Base-by-base conservation (phyloP, 345 rosid genomes). In the Brassica incana region DNA sequence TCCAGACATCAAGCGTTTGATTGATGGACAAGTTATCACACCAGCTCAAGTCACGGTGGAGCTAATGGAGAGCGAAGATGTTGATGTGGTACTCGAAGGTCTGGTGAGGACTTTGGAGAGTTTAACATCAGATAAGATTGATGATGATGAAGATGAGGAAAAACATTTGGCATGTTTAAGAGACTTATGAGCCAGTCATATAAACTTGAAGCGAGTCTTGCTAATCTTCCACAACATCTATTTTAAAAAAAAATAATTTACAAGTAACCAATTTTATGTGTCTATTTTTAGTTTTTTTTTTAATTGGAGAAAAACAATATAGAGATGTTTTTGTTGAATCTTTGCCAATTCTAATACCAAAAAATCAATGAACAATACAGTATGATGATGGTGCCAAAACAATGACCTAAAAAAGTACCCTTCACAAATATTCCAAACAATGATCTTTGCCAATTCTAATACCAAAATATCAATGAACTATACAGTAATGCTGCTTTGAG, bases 1-100 rank as follows among this genome's bases (percentile, higher is more conserved):
- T 4, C 69, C 29, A 12, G 33, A 67, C 71, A 67, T 67, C 32
- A 38, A 67, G 5, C 71, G 16, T 67, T 67, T 67, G 71, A 38
- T 67, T 67, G 54, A 40, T 38, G 71, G 56, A 20, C 15, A 67
- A 38, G 33, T 6, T 11, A n/a, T 67, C 5, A 18, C 71, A 38
- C 56, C 71, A 3, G 71, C 30, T 67, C 56, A 40, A 67, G 54
- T 67, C 9, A 52, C 32, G 18, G 54, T 38, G 71, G 54, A 5
- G 4, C 71, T 67, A 10, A 67, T 40, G 54, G 40, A 67, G 33
- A 40, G 33, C 56, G 16, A 67, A 38, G 56, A 67, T 25, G 48
- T 65, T 65, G 69, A 65, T 4, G 48, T 15, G 25, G 69, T 23
- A 14, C 56, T 67, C 5, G 16, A 67, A 40, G 71, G 71, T 38